These are phyloP conservation scores for Salix viminalis DNA, from an alignment of 345 rosid species.

Conservation along the genomic window DNA sequence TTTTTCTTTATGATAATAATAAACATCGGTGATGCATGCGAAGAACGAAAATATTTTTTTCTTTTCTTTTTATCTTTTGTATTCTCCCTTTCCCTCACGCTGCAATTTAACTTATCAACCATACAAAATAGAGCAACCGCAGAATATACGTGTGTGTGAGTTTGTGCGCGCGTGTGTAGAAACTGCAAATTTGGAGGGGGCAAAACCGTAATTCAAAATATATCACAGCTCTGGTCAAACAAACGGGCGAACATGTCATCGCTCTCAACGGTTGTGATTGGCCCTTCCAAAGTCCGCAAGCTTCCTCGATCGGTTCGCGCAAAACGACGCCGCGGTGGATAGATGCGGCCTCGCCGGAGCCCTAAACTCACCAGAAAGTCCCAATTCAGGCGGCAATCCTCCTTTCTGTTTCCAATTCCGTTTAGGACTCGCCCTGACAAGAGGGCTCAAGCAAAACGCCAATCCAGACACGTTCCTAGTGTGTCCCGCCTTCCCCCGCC, in stretches of 20 bases:
- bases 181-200: constrained; percentile 15
- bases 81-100: too few species aligned
- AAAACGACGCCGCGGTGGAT: constrained; percentile 64
- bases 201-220: constrained; percentile 19
- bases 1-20: neutral
- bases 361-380: constrained; percentile 46
- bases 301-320: constrained; percentile 81
- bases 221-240: constrained; percentile 1
- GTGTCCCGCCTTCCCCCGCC: constrained; percentile 35
- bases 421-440: constrained; percentile 85
- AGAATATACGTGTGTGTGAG: neutral
- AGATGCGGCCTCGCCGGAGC: constrained; percentile 55
- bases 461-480: constrained; percentile 46
- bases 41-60: neutral
- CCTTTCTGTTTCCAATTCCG: constrained; percentile 56
- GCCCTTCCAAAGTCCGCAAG: constrained; percentile 77
- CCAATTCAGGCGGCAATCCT: constrained; percentile 43
- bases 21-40: neutral
- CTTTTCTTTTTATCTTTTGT: neutral
- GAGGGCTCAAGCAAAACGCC: constrained; percentile 81
- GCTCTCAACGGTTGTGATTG: constrained; percentile 58
- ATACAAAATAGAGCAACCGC: neutral
- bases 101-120: neutral
- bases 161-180: neutral
- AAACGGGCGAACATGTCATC: neutral